Evolutionary conservation across 805 yeast species (phyloP).

Genomic region (Schwanniomyces sp.): DNA sequence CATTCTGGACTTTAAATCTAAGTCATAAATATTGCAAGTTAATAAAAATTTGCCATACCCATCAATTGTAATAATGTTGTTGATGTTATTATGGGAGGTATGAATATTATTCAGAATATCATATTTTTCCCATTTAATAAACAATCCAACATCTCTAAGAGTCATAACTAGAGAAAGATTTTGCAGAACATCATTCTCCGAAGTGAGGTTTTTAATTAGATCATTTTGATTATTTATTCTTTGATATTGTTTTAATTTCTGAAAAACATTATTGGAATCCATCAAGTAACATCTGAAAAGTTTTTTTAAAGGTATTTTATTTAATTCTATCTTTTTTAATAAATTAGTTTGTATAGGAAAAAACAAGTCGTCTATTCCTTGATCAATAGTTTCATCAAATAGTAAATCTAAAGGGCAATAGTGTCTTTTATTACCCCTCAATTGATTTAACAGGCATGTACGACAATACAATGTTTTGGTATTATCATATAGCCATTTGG

Average conservation of each 20-base stretch:
- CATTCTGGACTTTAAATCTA: constrained; percentile 46
- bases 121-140: constrained; percentile 38
- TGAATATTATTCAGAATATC: constrained; percentile 25
- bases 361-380: constrained; percentile 36
- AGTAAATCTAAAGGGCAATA: constrained; percentile 51
- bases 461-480: constrained; percentile 47
- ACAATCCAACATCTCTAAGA: constrained; percentile 55
- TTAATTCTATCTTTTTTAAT: constrained; percentile 16
- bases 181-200: constrained; percentile 39
- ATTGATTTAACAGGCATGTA: constrained; percentile 53
- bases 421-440: constrained; percentile 29
- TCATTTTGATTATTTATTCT: constrained; percentile 31
- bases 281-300: constrained; percentile 34
- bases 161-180: constrained; percentile 49
- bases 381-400: constrained; percentile 25
- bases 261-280: constrained; percentile 30
- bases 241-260: constrained; percentile 33
- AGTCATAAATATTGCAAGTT: constrained; percentile 44
- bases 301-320: constrained; percentile 31
- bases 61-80: constrained; percentile 22
- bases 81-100: constrained; percentile 28
- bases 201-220: constrained; percentile 26
- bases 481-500: constrained; percentile 59
- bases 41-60: constrained; percentile 26
- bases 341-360: constrained; percentile 17